Base-by-base conservation (phyloP, 768 basidiomycete species). In the Serendipita sp. region DNA sequence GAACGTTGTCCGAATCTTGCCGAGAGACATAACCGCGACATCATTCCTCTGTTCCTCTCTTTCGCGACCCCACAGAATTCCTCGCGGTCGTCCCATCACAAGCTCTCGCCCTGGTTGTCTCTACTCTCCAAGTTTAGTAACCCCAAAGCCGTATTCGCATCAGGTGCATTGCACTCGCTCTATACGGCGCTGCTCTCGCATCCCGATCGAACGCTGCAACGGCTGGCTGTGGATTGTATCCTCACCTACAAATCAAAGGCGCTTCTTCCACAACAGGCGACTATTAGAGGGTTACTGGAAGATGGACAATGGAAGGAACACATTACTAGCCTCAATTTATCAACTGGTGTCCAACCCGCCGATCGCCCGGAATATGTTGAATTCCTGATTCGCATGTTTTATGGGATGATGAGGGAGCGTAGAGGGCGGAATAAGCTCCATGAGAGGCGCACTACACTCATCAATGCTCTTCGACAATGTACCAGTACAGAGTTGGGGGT, bases 111-210 rank as follows among this genome's bases (percentile, higher is more conserved):
- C 0, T 98, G 90, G 84, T 81, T 98, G 28, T 81, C 81, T 20
- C 78, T 98, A 11, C 90, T 97, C 72, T 79, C 88, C 58, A 95
- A 93, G 70, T 89, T 99, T 70, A 75, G 75, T 67, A 98, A 97
- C 69, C 95, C 94, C n/a, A 95, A 90, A 73, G 89, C 91, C 0
- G 75, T 94, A 1, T 80, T 83, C 69, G 77, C 82, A 4, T 81
- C 88, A 0, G 79, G 85, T 7, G 77, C 78, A 0, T 77, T 98
- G 3, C 81, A 79, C 43, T 60, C 75, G 1, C 70, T 91, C 24
- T 95, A 93, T 73, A 77, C 78, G 14, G 74, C 79, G n/a, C 78
- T 90, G 22, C 79, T 98, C 24, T 85, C 92, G 3, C 85, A 92
- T 65, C 89, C 93, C 2, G 93, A 97, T 66, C 81, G 82, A 14